Evolutionary conservation across 495 filamentous ascomycete genomes (phyloP).

Genomic region (Aspergillus asperescens): DNA sequence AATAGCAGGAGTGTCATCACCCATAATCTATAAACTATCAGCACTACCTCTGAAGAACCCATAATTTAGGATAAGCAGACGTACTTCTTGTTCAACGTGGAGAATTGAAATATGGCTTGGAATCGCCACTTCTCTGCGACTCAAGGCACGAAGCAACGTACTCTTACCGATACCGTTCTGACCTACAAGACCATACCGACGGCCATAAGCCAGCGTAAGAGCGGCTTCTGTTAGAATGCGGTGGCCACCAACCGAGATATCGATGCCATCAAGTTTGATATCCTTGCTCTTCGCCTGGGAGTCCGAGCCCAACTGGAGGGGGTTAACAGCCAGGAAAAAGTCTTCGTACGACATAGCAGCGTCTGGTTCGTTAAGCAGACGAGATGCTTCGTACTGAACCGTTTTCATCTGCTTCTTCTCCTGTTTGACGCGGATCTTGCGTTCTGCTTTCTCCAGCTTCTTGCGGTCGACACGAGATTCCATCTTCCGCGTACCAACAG

Average conservation of each 20-base stretch:
- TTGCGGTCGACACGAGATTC: conserved; percentile 97
- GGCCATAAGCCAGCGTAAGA: conserved; percentile 85
- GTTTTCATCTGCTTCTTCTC: conserved; percentile 97
- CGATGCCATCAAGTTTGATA: conserved; percentile 94
- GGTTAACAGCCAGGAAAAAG: conserved; percentile 99
- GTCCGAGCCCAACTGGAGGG: conserved; percentile 78
- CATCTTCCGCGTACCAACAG: conserved; percentile 83
- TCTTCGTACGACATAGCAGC: conserved; percentile 95
- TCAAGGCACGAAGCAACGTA: conserved; percentile 85
- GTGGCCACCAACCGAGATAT: conserved; percentile 83
- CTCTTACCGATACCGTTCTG: conserved; percentile 99
- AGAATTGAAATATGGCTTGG: conserved; percentile 97
- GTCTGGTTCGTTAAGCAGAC: conserved; percentile 74
- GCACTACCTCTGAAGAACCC: conserved; percentile 2
- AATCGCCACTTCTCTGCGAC: conserved; percentile 87
- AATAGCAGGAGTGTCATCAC: conserved; percentile 91
- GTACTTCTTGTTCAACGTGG: conserved; percentile 96
- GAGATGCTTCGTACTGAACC: conserved; percentile 94
- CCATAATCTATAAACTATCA: conserved; percentile 60
- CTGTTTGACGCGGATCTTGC: conserved; percentile 97
- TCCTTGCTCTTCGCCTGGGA: conserved; percentile 87
- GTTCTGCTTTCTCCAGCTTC: conserved; percentile 98
- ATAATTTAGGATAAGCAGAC: background rate
- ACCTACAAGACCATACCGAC: conserved; percentile 94
- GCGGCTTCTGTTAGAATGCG: conserved; percentile 87